phyloP scores from a whole-genome alignment of 768 basidiomycete genomes.

The Tulasnella sp. region DNA sequence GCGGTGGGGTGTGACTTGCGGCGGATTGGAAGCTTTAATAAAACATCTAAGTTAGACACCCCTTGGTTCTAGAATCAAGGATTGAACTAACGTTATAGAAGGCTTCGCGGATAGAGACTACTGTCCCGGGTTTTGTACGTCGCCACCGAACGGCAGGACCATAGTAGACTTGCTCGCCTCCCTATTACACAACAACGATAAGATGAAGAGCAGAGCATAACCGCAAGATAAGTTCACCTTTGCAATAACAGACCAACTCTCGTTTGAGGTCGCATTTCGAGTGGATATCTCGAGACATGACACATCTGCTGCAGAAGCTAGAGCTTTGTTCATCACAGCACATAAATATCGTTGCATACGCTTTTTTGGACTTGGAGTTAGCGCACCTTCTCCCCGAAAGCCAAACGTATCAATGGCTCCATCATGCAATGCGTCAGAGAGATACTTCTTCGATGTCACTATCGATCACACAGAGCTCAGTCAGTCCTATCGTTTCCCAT shows the following conservation, averaged over 20 bases:
- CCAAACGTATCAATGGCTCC: conserved; percentile 54
- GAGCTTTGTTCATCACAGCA: conserved; percentile 36
- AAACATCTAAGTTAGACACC: not conserved
- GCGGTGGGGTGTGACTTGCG: conserved; percentile 56
- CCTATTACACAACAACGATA: conserved; percentile 32
- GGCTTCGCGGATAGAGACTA: conserved; percentile 73
- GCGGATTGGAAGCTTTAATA: conserved; percentile 62
- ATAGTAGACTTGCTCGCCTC: conserved; percentile 51
- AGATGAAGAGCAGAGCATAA: not conserved
- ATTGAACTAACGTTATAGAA: conserved; percentile 65
- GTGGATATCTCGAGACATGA: conserved; percentile 74
- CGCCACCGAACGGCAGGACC: conserved; percentile 70
- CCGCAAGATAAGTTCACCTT: conserved; percentile 41
- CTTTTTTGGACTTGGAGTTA: not conserved
- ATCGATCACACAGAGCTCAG: not conserved
- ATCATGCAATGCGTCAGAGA: conserved; percentile 37
- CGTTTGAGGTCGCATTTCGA: conserved; percentile 47
- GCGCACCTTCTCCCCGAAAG: conserved; percentile 82
- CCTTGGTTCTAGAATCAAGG: not conserved
- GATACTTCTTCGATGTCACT: conserved; percentile 69
- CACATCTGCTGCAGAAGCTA: conserved; percentile 74
- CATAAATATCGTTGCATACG: conserved; percentile 3
- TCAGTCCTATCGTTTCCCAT: too few species aligned
- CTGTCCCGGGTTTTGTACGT: conserved; percentile 63
- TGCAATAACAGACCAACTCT: conserved; percentile 65